Percentiles rank a stretch among this genome's conserved stretches.
These are phyloP conservation scores for Gossypium arboreum DNA, from an alignment of 345 rosid species.

Conservation along the genomic window DNA sequence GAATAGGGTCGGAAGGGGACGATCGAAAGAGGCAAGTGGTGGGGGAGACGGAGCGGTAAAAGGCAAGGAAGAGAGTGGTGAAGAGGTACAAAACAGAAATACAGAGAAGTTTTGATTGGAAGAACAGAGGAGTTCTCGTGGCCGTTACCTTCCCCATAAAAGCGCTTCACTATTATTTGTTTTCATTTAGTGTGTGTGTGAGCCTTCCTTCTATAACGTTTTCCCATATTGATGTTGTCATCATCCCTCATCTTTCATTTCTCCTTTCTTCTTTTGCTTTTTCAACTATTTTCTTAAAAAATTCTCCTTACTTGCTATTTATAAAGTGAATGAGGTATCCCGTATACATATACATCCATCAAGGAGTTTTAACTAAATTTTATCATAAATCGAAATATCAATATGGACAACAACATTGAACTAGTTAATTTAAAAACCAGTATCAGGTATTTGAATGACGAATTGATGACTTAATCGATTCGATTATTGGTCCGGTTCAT, in stretches of 20 bases:
- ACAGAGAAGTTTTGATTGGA: constrained; percentile 79
- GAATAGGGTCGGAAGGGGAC: constrained; percentile 73
- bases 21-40: constrained; percentile 62
- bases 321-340: no score
- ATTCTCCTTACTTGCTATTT: no score
- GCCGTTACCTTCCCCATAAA: constrained; percentile 17
- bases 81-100: constrained; percentile 66
- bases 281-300: neutral
- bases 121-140: constrained; percentile 37
- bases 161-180: neutral
- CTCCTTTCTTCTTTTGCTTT: neutral
- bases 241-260: neutral
- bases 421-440: no score
- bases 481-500: no score
- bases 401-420: no score
- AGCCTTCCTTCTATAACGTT: neutral
- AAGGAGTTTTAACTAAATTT: no score
- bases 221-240: neutral
- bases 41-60: constrained; percentile 45
- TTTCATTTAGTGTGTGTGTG: neutral
- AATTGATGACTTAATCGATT: no score
- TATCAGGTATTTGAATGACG: no score
- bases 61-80: constrained; percentile 48
- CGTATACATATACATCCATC: no score
- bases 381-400: no score